These are phyloP conservation scores for Auricularia cornea DNA, from an alignment of 768 basidiomycete genomes.

Conservation along the genomic window DNA sequence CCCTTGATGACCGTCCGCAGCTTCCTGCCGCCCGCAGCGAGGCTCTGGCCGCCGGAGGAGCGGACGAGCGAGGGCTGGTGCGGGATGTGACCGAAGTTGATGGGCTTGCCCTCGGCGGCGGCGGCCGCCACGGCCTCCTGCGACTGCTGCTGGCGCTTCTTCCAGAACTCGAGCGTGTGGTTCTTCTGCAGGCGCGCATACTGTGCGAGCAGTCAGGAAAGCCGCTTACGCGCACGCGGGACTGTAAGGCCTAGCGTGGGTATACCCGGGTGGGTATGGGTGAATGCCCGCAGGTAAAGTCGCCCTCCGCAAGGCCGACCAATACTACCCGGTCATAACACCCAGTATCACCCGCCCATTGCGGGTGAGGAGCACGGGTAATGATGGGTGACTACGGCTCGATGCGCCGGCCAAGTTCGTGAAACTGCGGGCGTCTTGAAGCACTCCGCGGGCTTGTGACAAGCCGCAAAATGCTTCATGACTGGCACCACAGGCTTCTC, in stretches of 20 bases:
- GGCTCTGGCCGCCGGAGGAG: slow-evolving; percentile 29
- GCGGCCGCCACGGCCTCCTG: not conserved
- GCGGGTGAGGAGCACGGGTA: no score
- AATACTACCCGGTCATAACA: no score
- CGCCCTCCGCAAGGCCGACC: slow-evolving; percentile 49
- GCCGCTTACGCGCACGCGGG: slow-evolving; percentile 31
- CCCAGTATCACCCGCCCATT: no score
- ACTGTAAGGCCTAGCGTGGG: no score
- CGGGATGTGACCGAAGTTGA: not conserved
- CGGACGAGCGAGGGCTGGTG: slow-evolving; percentile 35
- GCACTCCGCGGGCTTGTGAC: no score
- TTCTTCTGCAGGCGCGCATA: slow-evolving; percentile 57
- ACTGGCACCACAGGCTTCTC: no score
- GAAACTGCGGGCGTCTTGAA: no score
- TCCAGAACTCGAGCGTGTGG: slow-evolving; percentile 66
- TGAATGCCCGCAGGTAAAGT: no score
- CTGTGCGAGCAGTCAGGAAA: slow-evolving; percentile 30
- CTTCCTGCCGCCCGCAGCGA: slow-evolving; percentile 60
- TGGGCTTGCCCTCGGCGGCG: not conserved
- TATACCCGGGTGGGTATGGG: no score
- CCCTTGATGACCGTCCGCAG: slow-evolving; percentile 65
- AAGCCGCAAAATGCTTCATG: no score
- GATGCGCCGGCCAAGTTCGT: no score
- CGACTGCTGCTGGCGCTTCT: slow-evolving; percentile 41
- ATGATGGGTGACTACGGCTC: no score